These are phyloP conservation scores for Nicotiana paniculata DNA, from an alignment of 257 asterid genomes.

Conservation along the genomic window DNA sequence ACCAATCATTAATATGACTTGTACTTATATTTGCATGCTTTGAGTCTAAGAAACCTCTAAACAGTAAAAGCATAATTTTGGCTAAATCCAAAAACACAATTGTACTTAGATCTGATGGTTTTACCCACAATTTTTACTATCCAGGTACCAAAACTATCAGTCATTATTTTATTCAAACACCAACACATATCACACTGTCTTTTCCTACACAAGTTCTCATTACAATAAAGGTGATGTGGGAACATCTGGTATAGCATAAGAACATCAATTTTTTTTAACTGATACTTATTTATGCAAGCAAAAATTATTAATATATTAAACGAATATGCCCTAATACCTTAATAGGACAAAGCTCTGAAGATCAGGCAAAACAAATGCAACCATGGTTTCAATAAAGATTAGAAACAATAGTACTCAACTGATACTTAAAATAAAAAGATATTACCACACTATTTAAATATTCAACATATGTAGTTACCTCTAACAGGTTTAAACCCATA, in stretches of 20 bases:
- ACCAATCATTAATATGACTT: neutral
- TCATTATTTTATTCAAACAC: neutral
- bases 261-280: neutral
- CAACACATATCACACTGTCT: neutral
- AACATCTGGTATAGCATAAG: neutral
- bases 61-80: neutral
- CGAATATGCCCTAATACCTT: neutral
- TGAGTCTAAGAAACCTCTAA: neutral
- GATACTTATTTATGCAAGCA: neutral
- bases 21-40: neutral
- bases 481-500: conserved; percentile 90
- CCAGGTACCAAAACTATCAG: neutral
- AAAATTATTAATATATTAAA: neutral
- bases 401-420: neutral
- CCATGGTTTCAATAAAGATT: neutral
- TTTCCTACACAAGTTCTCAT: neutral
- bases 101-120: neutral
- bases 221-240: neutral
- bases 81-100: neutral
- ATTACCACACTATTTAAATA: neutral
- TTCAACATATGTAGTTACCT: conserved; percentile 37
- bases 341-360: neutral
- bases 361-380: neutral
- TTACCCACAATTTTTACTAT: neutral
- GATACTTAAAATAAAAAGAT: neutral